A percentile compares a stretch with the other conserved stretches of the same genome.
phyloP scores from a whole-genome alignment of 768 basidiomycete genomes.

The Trametopsis cervina region DNA sequence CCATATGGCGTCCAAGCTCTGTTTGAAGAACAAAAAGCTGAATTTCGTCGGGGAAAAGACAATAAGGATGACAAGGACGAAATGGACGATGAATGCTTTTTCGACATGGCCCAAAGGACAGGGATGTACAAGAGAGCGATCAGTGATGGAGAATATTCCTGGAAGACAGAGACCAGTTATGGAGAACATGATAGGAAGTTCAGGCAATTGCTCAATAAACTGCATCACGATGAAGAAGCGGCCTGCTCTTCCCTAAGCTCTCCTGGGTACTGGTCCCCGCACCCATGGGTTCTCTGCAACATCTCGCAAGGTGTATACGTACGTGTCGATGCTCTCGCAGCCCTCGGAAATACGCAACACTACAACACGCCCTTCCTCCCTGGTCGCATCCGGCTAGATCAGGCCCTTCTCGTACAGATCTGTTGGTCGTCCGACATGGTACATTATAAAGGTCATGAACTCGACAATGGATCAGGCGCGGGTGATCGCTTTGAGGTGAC shows the following conservation, averaged over 20 bases:
- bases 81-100: too few species aligned
- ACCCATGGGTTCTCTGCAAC: slow-evolving; percentile 5
- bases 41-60: neutral
- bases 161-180: too few species aligned
- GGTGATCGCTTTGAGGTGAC: slow-evolving; percentile 6
- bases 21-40: neutral
- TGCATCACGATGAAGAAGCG: neutral
- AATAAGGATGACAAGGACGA: too few species aligned
- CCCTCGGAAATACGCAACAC: neutral
- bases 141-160: too few species aligned
- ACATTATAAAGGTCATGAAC: neutral
- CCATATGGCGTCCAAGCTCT: neutral
- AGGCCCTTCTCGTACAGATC: slow-evolving; percentile 1
- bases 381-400: neutral
- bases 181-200: too few species aligned
- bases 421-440: slow-evolving; percentile 6
- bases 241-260: neutral
- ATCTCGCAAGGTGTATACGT: slow-evolving; percentile 6
- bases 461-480: slow-evolving; percentile 3
- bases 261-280: neutral
- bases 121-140: neutral
- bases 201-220: neutral
- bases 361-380: neutral
- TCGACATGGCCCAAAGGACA: neutral
- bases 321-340: neutral